Base-by-base conservation (phyloP, 768 basidiomycete genomes). In the Calocera cornea region DNA sequence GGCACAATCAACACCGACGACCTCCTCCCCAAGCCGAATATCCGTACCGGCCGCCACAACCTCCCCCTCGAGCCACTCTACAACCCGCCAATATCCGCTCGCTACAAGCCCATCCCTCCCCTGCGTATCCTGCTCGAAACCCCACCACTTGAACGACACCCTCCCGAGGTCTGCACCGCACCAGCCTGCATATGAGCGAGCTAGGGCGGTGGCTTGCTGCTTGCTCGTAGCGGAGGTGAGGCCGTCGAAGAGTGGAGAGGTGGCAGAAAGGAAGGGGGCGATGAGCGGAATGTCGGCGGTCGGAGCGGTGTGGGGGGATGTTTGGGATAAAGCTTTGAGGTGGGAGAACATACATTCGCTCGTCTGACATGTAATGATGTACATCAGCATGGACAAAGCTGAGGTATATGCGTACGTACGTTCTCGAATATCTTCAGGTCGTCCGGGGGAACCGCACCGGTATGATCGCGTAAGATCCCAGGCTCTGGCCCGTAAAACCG, bases 71-170 rank as follows among this genome's bases (percentile, higher is more conserved):
- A 70, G 29, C 69, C 67, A 70, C 33, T 70, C 64, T 31, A 70
- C 64, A 31, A 70, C 12, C 44, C 64, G 54, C 33, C 41, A 38
- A 47, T 70, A 70, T 0, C 69, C 69, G 17, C n/a, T 29, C n/a
- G 64, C 34, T n/a, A 70, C 65, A 12, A 60, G 41, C 11, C 33
- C 69, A 44, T 70, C 69, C n/a, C 24, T 34, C 2, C 69, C 69
- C 19, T 70, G 44, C 38, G 63, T 64, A 24, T 70, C 69, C 40
- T 66, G 44, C 24, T 70, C 69, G 24, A 41, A 70, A 11, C 69
- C 69, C 69, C 69, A 70, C 64, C 65, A 70, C 27, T 47, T 40
- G 65, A 68, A 70, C 22, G 67, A 68, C 33, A 70, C 67, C 22
- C 66, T 40, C 16, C 63, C 64, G 12, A 68, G 64, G 1, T 63